Conservation (phyloP, 768 basidiomycete genomes). For the Collybia sordida region DNA sequence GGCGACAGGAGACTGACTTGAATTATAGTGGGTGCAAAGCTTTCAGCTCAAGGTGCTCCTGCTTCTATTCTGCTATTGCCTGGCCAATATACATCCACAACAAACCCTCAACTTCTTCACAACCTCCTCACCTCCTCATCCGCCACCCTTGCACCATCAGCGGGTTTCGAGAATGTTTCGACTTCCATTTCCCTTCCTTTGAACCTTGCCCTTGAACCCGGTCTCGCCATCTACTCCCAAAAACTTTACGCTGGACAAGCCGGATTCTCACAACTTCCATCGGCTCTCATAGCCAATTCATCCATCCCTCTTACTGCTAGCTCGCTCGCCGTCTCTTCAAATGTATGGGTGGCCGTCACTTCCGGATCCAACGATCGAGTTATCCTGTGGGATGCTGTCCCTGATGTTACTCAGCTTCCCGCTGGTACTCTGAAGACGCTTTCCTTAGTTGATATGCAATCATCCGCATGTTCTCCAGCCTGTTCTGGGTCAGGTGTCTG, state of each 20-base stretch:
- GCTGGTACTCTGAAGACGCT: constrained; percentile 44
- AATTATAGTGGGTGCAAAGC: constrained; percentile 62
- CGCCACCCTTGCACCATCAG: constrained; percentile 53
- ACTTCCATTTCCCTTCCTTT: constrained; percentile 61
- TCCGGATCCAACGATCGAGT: constrained; percentile 56
- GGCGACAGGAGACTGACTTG: constrained; percentile 11
- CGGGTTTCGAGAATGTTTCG: constrained; percentile 64
- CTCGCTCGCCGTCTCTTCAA: constrained; percentile 68
- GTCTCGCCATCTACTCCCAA: constrained; percentile 63
- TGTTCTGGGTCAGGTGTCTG: constrained; percentile 78
- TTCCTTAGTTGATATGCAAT: constrained; percentile 71
- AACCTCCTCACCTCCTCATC: constrained; percentile 64
- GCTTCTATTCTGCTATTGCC: constrained; percentile 66
- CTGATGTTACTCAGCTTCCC: constrained; percentile 73
- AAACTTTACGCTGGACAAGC: constrained; percentile 66
- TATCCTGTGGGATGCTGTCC: constrained; percentile 77
- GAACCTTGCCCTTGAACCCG: constrained; percentile 63
- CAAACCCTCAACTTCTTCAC: constrained; percentile 73
- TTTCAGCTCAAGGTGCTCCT: constrained; percentile 55
- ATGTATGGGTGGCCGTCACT: constrained; percentile 67
- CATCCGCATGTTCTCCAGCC: constrained; percentile 69
- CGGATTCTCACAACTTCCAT: constrained; percentile 57
- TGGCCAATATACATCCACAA: constrained; percentile 71
- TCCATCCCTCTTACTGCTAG: constrained; percentile 51
- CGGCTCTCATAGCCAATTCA: constrained; percentile 42